phyloP scores from a whole-genome alignment of 106 monocot species.

The Apostasia ramifera region DNA sequence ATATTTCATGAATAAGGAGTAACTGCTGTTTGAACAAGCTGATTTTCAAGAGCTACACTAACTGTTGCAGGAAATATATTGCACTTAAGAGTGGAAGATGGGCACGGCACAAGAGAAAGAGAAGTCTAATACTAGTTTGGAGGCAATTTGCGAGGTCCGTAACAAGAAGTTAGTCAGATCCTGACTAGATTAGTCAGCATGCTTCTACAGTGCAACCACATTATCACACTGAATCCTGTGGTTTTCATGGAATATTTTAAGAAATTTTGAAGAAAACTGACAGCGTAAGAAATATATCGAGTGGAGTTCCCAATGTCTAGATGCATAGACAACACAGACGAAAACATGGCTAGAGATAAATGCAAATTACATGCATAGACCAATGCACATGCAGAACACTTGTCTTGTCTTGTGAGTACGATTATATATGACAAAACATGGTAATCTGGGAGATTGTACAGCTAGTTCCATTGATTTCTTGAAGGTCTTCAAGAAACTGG shows the following conservation, averaged over 20 bases:
- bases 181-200: constrained; percentile 48
- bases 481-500: constrained; percentile 79
- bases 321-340: constrained; percentile 43
- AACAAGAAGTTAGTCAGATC: constrained; percentile 12
- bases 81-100: too few relatives aligned
- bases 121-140: too few relatives aligned
- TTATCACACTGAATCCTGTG: constrained; percentile 64
- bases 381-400: constrained; percentile 75
- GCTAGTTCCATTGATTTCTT: constrained; percentile 59
- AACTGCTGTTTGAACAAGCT: too few relatives aligned
- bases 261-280: constrained; percentile 71
- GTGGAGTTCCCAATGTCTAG: constrained; percentile 70
- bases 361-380: constrained; percentile 79
- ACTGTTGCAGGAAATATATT: too few relatives aligned
- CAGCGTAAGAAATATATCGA: constrained; percentile 85
- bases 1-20: too few relatives aligned
- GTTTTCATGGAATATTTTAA: constrained; percentile 28
- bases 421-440: constrained; percentile 71
- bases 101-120: too few relatives aligned
- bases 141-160: too few relatives aligned
- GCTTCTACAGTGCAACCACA: constrained; percentile 80
- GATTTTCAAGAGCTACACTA: too few relatives aligned
- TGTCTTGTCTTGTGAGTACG: constrained; percentile 80
- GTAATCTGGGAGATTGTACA: constrained; percentile 79
- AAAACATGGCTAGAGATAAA: constrained; percentile 76